Evolutionary conservation across 768 basidiomycete species (phyloP), one percentile per base, ranked within the genome.

Genomic region (Suillus sp.): DNA sequence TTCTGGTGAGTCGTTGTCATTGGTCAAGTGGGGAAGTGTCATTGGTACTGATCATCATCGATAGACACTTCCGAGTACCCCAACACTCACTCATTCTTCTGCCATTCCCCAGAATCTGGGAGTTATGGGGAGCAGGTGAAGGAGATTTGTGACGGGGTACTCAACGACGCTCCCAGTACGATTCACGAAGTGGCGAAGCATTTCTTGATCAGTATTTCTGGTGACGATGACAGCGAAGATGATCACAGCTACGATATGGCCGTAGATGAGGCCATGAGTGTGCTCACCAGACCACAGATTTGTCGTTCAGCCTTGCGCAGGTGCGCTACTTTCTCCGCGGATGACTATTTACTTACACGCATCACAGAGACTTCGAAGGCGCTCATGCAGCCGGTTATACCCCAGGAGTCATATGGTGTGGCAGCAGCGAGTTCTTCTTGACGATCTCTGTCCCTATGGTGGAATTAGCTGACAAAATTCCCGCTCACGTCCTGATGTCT

Each of bases 11-110:
- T 68, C 22, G 5, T 48, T 11, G 22, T 51, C n/a, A n/a, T n/a
- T n/a, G n/a, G n/a, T n/a, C 20, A 14, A 14, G 16, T n/a, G 27
- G n/a, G 32, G 4, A 38, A 35, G 42, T 66, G 32, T 42, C 25
- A 48, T 37, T 10, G 13, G 22, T 18, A 38, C 35, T 38, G 18
- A 65, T 9, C 37, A 50, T 16, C 20, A 57, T n/a, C n/a, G 27
- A 57, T 47, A 88, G 88, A 89, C 67, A 84, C 87, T 1, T 86
- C 88, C 11, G 85, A 87, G 59, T 91, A 91, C 69, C 90, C 90
- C 0, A 75, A 75, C 32, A 78, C 75, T 63, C 89, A 90, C 70
- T 78, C 80, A 0, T 81, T 83, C 60, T 83, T 89, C 67, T 80
- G 85, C 58, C 87, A 84, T 64, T 79, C 83, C 16, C 78, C 80